Conservation (phyloP, 371 early-diverging fungal genomes). For the Rhizopus delemar region DNA sequence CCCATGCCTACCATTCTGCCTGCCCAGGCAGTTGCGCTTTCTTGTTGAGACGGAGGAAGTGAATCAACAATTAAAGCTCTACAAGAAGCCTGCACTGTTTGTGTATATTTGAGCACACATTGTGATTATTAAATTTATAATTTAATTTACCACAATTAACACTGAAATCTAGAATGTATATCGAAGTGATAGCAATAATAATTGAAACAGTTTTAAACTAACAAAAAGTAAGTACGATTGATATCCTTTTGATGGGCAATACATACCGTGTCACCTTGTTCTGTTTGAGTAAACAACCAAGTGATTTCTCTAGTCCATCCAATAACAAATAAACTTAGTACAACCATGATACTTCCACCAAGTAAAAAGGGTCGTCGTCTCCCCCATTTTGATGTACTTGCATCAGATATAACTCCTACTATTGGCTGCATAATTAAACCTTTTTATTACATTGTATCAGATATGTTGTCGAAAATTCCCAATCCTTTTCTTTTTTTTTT, state of each 20-base stretch:
- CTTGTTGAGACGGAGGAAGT: constrained; percentile 79
- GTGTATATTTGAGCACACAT: not conserved
- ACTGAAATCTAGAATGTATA: constrained; percentile 89
- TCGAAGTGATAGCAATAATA: constrained; percentile 73
- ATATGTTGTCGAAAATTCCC: not conserved
- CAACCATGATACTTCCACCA: constrained; percentile 66
- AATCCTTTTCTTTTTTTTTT: constrained; percentile 6
- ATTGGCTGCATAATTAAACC: constrained; percentile 84
- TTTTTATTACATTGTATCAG: constrained; percentile 12
- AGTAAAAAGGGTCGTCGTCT: constrained; percentile 75
- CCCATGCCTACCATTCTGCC: constrained; percentile 90
- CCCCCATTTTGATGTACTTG: constrained; percentile 68
- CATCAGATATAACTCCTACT: constrained; percentile 77
- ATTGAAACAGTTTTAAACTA: constrained; percentile 55
- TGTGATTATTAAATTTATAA: not conserved
- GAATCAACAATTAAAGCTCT: constrained; percentile 90
- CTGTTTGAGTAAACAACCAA: constrained; percentile 34
- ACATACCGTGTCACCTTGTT: constrained; percentile 42
- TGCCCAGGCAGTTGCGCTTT: constrained; percentile 88
- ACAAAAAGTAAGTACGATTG: not conserved
- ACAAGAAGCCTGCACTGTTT: constrained; percentile 78
- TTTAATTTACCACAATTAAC: constrained; percentile 76
- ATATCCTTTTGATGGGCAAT: not conserved
- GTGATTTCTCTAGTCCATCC: constrained; percentile 84
- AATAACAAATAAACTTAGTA: constrained; percentile 66